A percentile compares a stretch with the other conserved stretches of the same genome.
phyloP scores from a whole-genome alignment of 257 asterid species.

The Petunia secreta region DNA sequence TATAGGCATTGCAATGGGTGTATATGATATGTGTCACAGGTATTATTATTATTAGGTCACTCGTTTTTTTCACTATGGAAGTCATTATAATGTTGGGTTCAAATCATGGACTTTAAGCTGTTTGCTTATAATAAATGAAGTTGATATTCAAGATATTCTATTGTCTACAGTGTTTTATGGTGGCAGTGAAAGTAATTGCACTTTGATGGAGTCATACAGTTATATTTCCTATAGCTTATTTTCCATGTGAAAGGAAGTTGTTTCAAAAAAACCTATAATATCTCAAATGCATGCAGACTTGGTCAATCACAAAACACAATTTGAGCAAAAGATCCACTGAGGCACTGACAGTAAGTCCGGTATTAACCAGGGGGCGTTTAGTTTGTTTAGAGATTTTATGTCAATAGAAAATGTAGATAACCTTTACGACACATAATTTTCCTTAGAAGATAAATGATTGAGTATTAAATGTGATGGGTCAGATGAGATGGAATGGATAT shows the following conservation, averaged over 20 bases:
- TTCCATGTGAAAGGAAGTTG: neutral
- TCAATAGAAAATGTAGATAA: neutral
- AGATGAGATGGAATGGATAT: neutral
- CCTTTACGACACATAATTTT: neutral
- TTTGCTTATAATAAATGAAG: neutral
- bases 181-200: neutral
- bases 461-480: neutral
- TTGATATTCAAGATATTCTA: neutral
- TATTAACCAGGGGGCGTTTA: neutral
- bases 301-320: neutral
- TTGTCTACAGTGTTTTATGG: neutral
- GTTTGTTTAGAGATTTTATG: neutral
- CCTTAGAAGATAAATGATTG: neutral
- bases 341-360: neutral
- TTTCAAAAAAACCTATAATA: neutral
- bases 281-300: neutral
- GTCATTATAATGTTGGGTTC: neutral
- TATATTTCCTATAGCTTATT: neutral
- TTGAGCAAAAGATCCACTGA: neutral
- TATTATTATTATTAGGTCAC: slow-evolving; percentile 31
- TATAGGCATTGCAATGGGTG: slow-evolving; percentile 97
- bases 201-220: neutral
- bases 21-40: slow-evolving; percentile 98
- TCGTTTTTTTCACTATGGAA: neutral
- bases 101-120: slow-evolving; percentile 12